phyloP scores from a whole-genome alignment of 2,329 filamentous ascomycete species.

The Trichothecium sympodiale region DNA sequence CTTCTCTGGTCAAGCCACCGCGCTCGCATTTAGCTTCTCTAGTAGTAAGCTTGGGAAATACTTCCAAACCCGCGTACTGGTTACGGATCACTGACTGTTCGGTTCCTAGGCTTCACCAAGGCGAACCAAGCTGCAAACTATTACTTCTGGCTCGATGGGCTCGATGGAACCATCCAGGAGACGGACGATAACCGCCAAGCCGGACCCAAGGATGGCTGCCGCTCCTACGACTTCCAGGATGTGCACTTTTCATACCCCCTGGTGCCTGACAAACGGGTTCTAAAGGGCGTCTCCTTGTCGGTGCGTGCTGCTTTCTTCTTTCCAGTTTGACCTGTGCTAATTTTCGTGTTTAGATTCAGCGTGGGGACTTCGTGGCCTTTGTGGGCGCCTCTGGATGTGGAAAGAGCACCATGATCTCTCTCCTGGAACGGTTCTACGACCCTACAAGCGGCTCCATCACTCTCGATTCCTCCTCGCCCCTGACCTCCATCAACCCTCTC shows the following conservation, averaged over 20 bases:
- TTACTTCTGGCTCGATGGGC: conserved; percentile 19
- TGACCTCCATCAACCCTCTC: conserved; percentile 30
- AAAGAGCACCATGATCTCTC: conserved; percentile 49
- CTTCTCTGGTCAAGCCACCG: conserved; percentile 16
- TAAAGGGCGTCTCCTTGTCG: conserved; percentile 17
- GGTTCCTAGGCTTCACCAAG: conserved; percentile 24
- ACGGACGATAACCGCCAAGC: conserved; percentile 14
- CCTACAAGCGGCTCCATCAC: conserved; percentile 31
- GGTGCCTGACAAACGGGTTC: conserved; percentile 15
- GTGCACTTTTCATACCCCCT: conserved; percentile 41
- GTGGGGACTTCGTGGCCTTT: conserved; percentile 40
- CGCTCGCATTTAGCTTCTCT: conserved; percentile 17
- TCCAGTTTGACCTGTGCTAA: not conserved
- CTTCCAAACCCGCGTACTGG: not conserved
- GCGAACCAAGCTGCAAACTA: conserved; percentile 25
- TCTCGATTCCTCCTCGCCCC: conserved; percentile 28
- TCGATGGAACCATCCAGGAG: conserved; percentile 16
- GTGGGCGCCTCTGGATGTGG: conserved; percentile 47
- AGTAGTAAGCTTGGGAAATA: conserved; percentile 15
- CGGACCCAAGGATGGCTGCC: conserved; percentile 7
- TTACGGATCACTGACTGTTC: not conserved
- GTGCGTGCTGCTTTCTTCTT: not conserved
- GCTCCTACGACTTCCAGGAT: conserved; percentile 32
- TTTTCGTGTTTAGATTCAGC: conserved; percentile 24
- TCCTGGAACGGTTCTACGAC: conserved; percentile 35